These are phyloP conservation scores for Magnolia sinica DNA, from an alignment of 164 flowering plant species.

Conservation along the genomic window DNA sequence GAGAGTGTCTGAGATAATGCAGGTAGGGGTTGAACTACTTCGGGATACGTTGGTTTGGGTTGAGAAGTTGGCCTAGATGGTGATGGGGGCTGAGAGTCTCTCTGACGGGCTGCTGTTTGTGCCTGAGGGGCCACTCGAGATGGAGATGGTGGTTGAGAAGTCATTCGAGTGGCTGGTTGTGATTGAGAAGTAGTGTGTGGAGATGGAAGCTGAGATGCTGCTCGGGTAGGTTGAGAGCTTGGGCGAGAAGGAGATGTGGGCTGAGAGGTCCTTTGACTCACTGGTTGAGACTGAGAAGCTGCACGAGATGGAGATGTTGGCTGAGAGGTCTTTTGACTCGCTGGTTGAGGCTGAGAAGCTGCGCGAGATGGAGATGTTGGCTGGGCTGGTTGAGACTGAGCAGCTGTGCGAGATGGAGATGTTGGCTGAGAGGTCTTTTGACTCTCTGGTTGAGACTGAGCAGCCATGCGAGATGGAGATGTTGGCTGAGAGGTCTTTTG, in stretches of 20 bases:
- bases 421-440: slow-evolving; percentile 11
- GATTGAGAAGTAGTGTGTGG: background rate
- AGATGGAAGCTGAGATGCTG: background rate
- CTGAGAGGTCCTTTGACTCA: background rate
- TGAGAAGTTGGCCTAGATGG: slow-evolving; percentile 10
- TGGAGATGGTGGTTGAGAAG: slow-evolving; percentile 13
- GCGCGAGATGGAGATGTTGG: slow-evolving; percentile 1
- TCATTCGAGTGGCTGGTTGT: slow-evolving; percentile 1
- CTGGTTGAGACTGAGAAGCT: no score
- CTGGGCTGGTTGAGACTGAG: slow-evolving; percentile 13
- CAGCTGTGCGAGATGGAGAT: slow-evolving; percentile 21
- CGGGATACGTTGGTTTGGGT: background rate
- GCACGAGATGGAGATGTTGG: background rate
- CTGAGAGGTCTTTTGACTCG: background rate
- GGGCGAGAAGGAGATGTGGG: background rate
- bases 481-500: background rate
- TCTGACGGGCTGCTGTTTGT: slow-evolving; percentile 7
- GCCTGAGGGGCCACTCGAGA: slow-evolving; percentile 8
- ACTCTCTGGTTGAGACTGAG: background rate
- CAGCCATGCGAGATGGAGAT: slow-evolving; percentile 2
- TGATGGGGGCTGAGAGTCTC: slow-evolving; percentile 1
- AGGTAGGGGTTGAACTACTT: slow-evolving; percentile 4
- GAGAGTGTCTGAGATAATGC: background rate
- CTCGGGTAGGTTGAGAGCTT: slow-evolving; percentile 1
- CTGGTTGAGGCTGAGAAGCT: background rate